Evolutionary conservation across 257 asterid genomes (phyloP).

Genomic region (Solanum habrochaites): DNA sequence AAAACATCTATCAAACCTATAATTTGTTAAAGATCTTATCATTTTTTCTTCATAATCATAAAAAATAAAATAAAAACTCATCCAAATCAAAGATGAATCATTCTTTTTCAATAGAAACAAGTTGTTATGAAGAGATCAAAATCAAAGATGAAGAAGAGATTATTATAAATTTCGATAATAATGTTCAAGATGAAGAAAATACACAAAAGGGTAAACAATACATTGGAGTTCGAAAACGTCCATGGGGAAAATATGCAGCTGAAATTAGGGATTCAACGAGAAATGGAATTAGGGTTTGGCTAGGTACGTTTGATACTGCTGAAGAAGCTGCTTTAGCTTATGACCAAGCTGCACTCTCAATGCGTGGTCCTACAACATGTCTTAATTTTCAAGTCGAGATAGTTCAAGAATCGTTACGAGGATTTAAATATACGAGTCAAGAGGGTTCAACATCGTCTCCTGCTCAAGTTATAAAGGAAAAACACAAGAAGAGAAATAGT

Average conservation of each 20-base stretch:
- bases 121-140: background rate
- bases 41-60: background rate
- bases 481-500: background rate
- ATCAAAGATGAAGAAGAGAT: background rate
- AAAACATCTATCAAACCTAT: background rate
- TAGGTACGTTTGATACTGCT: constrained; percentile 4
- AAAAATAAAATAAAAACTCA: background rate
- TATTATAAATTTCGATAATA: background rate
- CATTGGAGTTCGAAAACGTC: constrained; percentile 2
- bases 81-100: background rate
- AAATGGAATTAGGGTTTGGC: constrained; percentile 6
- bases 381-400: background rate
- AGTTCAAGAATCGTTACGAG: background rate
- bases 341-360: constrained; percentile 2
- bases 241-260: constrained; percentile 10
- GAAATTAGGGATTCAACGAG: constrained; percentile 3
- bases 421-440: background rate
- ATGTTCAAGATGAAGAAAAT: background rate
- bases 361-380: background rate
- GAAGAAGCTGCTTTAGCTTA: constrained; percentile 7
- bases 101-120: background rate
- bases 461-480: background rate
- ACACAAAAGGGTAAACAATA: background rate
- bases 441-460: background rate
- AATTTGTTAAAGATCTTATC: background rate